These are phyloP conservation scores for Ganoderma resinaceum DNA, from an alignment of 1,284 basidiomycete genomes.

Conservation along the genomic window DNA sequence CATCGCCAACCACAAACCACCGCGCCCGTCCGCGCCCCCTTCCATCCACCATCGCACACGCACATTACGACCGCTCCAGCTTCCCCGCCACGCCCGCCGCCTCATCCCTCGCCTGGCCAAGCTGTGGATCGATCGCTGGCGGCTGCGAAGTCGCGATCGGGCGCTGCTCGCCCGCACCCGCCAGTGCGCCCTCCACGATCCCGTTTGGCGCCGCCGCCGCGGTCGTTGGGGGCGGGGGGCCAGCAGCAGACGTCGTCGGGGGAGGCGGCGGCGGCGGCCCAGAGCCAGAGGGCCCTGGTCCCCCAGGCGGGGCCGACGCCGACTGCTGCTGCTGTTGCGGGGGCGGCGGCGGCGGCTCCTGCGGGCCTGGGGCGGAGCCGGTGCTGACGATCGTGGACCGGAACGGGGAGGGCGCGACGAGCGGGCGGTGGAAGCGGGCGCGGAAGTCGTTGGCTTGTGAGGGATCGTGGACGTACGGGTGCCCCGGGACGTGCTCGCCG, in stretches of 20 bases:
- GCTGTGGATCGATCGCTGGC: constrained; percentile 41
- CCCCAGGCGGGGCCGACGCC: constrained; percentile 44
- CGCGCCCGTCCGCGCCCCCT: not conserved
- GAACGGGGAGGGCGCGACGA: constrained; percentile 73
- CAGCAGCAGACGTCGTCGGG: not conserved
- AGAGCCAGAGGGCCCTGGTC: constrained; percentile 33
- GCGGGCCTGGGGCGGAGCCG: constrained; percentile 27
- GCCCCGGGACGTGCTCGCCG: constrained; percentile 35
- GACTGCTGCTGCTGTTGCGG: constrained; percentile 34
- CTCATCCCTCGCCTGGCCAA: constrained; percentile 46
- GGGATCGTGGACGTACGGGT: constrained; percentile 38
- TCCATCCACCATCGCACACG: not conserved
- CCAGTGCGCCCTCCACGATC: constrained; percentile 55
- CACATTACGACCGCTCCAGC: constrained; percentile 33
- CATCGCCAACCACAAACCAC: not conserved
- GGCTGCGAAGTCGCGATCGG: constrained; percentile 15
- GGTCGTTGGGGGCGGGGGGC: no score
- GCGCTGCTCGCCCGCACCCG: constrained; percentile 35
- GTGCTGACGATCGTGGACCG: constrained; percentile 42
- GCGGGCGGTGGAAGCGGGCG: constrained; percentile 70
- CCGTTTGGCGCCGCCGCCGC: constrained; percentile 37
- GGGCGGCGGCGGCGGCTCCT: constrained; percentile 38
- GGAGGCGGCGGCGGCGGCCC: constrained; percentile 19
- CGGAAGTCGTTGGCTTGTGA: constrained; percentile 63
- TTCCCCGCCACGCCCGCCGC: constrained; percentile 44